Conservation (phyloP, 2,329 filamentous ascomycete genomes). For the Immersiporthe knoxdaviesiana region DNA sequence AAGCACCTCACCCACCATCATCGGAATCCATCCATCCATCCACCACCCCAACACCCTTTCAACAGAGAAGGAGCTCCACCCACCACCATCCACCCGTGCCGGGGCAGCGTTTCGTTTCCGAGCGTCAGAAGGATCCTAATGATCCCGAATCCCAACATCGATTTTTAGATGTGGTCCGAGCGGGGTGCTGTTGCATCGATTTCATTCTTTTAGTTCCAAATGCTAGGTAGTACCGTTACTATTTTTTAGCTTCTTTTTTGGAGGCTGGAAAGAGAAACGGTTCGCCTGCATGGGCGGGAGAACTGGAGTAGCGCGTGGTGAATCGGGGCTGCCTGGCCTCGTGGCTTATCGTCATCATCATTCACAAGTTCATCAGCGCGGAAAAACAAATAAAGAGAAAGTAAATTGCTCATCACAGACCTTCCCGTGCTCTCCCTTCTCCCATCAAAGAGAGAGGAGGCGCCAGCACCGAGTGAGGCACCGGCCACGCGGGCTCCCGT, state of each 20-base stretch:
- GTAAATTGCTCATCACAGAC: not conserved
- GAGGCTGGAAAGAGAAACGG: not conserved
- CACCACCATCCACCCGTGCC: not conserved
- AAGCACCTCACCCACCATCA: conserved; percentile 3
- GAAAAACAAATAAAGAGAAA: too few relatives aligned
- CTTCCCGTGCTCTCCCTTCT: not conserved
- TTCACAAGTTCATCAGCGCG: not conserved
- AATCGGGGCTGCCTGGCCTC: too few relatives aligned
- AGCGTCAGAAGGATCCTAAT: conserved; percentile 5
- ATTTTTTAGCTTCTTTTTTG: not conserved
- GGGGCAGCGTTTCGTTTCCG: conserved; percentile 23
- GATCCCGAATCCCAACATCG: not conserved
- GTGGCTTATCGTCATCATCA: not conserved
- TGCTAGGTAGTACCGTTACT: not conserved
- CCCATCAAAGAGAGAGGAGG: not conserved
- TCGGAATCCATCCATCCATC: not conserved
- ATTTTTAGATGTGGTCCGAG: conserved; percentile 23
- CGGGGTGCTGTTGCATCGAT: conserved; percentile 1
- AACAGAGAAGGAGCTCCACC: not conserved
- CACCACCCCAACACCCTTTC: not conserved
- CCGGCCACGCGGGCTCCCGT: conserved; percentile 2
- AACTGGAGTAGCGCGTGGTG: conserved; percentile 13
- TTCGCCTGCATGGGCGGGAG: conserved; percentile 21
- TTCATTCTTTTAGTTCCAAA: too few relatives aligned
- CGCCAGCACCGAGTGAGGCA: not conserved